Conservation (phyloP, 345 rosid genomes). For the Bruguiera gymnorhiza region DNA sequence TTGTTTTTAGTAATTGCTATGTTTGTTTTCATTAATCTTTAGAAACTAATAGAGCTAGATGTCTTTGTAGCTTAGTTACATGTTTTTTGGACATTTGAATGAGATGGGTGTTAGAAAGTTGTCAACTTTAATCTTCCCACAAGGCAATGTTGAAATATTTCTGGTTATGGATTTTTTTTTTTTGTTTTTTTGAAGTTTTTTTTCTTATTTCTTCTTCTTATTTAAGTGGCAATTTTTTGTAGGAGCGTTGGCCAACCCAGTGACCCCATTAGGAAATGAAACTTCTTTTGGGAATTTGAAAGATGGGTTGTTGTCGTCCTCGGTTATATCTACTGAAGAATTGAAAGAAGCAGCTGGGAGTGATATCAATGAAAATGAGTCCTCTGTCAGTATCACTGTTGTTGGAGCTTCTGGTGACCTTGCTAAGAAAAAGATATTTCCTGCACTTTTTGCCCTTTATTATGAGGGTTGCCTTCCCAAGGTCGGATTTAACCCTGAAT, state of each 20-base stretch:
- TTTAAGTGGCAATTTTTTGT: slow-evolving; percentile 13
- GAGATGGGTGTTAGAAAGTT: neutral
- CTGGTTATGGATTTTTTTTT: neutral
- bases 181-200: neutral
- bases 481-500: slow-evolving; percentile 38
- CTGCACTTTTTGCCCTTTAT: slow-evolving; percentile 95
- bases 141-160: neutral
- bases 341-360: slow-evolving; percentile 35
- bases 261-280: slow-evolving; percentile 37
- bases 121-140: slow-evolving; percentile 1
- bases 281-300: slow-evolving; percentile 42
- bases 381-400: slow-evolving; percentile 84
- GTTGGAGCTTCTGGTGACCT: slow-evolving; percentile 99
- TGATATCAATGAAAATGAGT: slow-evolving; percentile 43
- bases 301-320: slow-evolving; percentile 39
- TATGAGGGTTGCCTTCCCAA: slow-evolving; percentile 91
- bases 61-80: neutral
- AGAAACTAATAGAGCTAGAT: no score
- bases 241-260: slow-evolving; percentile 61
- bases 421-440: slow-evolving; percentile 98
- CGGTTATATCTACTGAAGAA: slow-evolving; percentile 41
- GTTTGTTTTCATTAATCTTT: no score
- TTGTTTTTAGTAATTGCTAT: no score
- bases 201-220: neutral
- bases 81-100: no score